Percentiles rank a stretch among this genome's conserved stretches.
Conservation (phyloP, 805 yeast genomes). For the Ogataea minuta region DNA sequence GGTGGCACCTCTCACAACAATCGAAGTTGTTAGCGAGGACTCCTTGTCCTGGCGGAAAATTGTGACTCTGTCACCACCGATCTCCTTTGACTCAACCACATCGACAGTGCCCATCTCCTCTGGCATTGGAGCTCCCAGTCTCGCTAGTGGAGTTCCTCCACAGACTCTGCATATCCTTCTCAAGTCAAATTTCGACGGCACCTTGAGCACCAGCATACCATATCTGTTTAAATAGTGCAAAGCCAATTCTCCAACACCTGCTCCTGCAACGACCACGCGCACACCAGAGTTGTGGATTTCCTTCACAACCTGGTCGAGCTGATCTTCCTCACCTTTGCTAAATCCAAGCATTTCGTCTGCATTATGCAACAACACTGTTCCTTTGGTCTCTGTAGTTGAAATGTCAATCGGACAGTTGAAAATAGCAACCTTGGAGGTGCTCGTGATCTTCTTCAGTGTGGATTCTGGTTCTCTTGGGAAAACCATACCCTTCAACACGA, state of each 20-base stretch:
- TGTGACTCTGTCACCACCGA: constrained; percentile 97
- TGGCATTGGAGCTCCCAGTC: constrained; percentile 92
- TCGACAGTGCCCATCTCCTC: constrained; percentile 92
- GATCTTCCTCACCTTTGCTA: constrained; percentile 94
- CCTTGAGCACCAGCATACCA: constrained; percentile 79
- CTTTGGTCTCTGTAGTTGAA: constrained; percentile 96
- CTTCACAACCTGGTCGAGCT: constrained; percentile 79
- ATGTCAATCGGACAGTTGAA: constrained; percentile 93
- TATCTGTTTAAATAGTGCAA: constrained; percentile 88
- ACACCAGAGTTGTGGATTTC: constrained; percentile 84
- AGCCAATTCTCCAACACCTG: constrained; percentile 89
- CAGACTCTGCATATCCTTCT: constrained; percentile 94
- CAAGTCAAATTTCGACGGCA: constrained; percentile 90
- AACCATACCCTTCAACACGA: constrained; percentile 95
- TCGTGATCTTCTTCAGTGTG: constrained; percentile 59
- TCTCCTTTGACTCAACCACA: constrained; percentile 84
- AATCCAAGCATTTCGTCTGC: constrained; percentile 97
- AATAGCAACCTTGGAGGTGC: constrained; percentile 81
- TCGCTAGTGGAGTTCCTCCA: constrained; percentile 94
- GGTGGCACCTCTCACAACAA: constrained; percentile 94
- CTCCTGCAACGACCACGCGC: constrained; percentile 89
- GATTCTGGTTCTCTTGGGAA: constrained; percentile 98
- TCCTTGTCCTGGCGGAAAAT: constrained; percentile 76
- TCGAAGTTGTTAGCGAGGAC: constrained; percentile 82
- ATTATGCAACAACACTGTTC: constrained; percentile 92